Conservation (phyloP, 352 stramenopile species). For the Phytopythium montanum region DNA sequence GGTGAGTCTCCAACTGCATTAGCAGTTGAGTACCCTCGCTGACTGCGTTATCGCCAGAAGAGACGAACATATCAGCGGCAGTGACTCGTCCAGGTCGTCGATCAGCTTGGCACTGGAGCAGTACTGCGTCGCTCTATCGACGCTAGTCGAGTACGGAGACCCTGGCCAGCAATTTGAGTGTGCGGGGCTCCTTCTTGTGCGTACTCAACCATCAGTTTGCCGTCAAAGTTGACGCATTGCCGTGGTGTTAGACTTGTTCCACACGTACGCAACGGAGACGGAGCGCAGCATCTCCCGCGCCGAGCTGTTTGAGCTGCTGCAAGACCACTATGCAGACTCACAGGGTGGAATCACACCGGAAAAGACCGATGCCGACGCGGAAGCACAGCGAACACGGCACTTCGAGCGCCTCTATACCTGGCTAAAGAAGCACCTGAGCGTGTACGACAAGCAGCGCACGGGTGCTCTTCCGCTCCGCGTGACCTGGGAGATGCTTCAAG, state of each 20-base stretch:
- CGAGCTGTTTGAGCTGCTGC: slow-evolving; percentile 48
- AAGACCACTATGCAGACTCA: slow-evolving; percentile 40
- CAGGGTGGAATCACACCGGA: neutral
- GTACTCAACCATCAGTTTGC: too few species aligned
- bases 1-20: slow-evolving; percentile 7
- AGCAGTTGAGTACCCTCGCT: neutral
- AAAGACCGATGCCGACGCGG: neutral
- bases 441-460: slow-evolving; percentile 33
- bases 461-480: slow-evolving; percentile 30
- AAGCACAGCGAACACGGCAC: slow-evolving; percentile 14
- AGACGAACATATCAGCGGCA: neutral
- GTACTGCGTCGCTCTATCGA: slow-evolving; percentile 41
- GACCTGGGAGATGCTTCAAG: slow-evolving; percentile 42
- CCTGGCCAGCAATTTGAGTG: slow-evolving; percentile 53
- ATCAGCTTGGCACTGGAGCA: slow-evolving; percentile 41
- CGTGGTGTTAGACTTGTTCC: slow-evolving; percentile 37
- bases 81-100: neutral
- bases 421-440: slow-evolving; percentile 63
- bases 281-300: slow-evolving; percentile 51
- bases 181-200: slow-evolving; percentile 13
- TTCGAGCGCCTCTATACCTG: slow-evolving; percentile 73
- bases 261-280: slow-evolving; percentile 46
- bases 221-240: neutral
- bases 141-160: slow-evolving; percentile 39
- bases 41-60: neutral